phyloP scores from a whole-genome alignment of 306 rosid species.

The Begonia loranthoides region DNA sequence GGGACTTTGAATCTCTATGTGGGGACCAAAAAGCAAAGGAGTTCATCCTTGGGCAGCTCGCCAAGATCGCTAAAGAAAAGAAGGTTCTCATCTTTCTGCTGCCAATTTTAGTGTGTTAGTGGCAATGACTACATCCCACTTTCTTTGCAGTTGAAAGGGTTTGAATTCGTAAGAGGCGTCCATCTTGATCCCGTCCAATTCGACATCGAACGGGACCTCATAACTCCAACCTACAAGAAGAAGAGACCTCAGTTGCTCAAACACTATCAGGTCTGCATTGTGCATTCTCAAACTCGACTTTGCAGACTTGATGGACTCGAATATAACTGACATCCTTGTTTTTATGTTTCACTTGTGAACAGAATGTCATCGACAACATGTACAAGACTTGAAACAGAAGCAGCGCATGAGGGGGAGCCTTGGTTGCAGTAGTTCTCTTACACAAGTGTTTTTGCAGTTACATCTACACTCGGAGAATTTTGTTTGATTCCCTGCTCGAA shows the following conservation, averaged over 20 bases:
- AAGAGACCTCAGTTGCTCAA: conserved; percentile 88
- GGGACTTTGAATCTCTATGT: conserved; percentile 62
- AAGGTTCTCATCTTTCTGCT: conserved; percentile 36
- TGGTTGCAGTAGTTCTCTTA: too few relatives aligned
- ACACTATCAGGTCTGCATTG: conserved; percentile 54
- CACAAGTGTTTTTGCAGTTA: too few relatives aligned
- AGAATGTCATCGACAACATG: too few relatives aligned
- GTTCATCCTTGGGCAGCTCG: conserved; percentile 51
- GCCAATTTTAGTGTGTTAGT: not conserved
- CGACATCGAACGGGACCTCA: conserved; percentile 92
- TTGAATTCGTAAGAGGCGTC: conserved; percentile 60
- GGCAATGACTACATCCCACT: not conserved
- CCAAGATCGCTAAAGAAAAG: conserved; percentile 60
- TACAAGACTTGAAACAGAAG: too few relatives aligned
- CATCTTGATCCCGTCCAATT: conserved; percentile 81
- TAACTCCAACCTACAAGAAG: conserved; percentile 86
- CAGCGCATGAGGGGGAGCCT: too few relatives aligned
- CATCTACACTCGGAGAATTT: too few relatives aligned
- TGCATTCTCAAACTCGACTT: too few relatives aligned
- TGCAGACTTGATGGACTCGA: too few relatives aligned
- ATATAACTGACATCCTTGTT: too few relatives aligned
- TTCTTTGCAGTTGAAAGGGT: conserved; percentile 76
- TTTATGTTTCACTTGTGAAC: too few relatives aligned
- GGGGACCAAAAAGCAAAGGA: conserved; percentile 53
- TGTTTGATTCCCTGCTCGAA: too few relatives aligned